phyloP scores from a whole-genome alignment of 2,329 filamentous ascomycete genomes.

The Blastomyces percursus region DNA sequence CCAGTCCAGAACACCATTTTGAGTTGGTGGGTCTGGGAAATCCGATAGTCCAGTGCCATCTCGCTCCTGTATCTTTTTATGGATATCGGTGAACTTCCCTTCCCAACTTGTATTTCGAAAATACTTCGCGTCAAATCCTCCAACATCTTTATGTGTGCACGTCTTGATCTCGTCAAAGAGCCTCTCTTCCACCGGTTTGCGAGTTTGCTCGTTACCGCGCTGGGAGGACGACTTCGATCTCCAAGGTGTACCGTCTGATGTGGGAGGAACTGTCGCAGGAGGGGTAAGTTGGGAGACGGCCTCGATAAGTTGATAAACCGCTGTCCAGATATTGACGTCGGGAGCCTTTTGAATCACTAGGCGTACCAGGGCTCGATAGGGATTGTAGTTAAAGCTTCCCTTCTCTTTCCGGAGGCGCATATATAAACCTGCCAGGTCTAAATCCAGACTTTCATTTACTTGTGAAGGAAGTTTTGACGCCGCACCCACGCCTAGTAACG shows the following conservation, averaged over 20 bases:
- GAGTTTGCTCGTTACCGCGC: not conserved
- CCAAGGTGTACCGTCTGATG: not conserved
- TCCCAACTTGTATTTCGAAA: constrained; percentile 3
- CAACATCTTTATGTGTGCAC: constrained; percentile 5
- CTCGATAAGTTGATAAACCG: constrained; percentile 6
- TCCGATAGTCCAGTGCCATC: constrained; percentile 7
- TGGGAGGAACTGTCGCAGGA: constrained; percentile 4
- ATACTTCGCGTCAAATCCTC: constrained; percentile 1
- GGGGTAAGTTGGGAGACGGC: constrained; percentile 7
- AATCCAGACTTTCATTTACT: not conserved
- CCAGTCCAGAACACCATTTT: constrained; percentile 12
- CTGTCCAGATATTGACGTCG: constrained; percentile 11
- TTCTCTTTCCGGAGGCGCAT: not conserved
- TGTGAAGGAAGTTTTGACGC: constrained; percentile 2
- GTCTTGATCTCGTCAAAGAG: constrained; percentile 6
- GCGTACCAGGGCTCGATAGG: not conserved
- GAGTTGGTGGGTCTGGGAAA: constrained; percentile 9
- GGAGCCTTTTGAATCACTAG: constrained; percentile 6
- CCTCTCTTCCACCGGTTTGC: not conserved
- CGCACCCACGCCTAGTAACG: not conserved
- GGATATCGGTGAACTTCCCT: not conserved
- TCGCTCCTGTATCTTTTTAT: constrained; percentile 3
- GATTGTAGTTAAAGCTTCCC: constrained; percentile 1
- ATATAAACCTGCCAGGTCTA: not conserved
- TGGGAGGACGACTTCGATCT: not conserved